Conservation (phyloP, 805 yeast genomes). For the Suhomyces sp. region DNA sequence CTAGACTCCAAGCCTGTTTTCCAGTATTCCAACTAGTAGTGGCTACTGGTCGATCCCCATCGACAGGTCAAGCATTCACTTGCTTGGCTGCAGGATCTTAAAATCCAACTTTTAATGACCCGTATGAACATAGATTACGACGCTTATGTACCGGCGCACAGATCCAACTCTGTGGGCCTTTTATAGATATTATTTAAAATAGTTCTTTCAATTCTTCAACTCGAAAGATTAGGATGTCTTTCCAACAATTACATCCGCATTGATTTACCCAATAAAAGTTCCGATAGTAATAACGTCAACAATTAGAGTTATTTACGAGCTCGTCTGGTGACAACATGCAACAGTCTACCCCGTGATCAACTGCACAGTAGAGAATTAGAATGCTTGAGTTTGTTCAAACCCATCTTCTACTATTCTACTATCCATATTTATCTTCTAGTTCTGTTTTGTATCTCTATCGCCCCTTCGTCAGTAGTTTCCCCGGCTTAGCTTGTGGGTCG, state of each 20-base stretch:
- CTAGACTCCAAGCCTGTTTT: constrained; percentile 21
- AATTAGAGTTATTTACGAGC: too few species aligned
- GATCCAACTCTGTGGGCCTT: constrained; percentile 8
- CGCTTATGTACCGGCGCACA: constrained; percentile 11
- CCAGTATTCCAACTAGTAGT: constrained; percentile 27
- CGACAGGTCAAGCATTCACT: background rate
- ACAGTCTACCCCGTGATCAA: too few species aligned
- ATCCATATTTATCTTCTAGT: too few species aligned
- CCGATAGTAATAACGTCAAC: too few species aligned
- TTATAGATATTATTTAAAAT: constrained; percentile 8
- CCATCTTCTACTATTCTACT: too few species aligned
- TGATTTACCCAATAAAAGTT: background rate
- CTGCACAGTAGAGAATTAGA: too few species aligned
- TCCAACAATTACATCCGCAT: constrained; percentile 13
- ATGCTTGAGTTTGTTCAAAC: too few species aligned
- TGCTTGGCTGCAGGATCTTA: constrained; percentile 11
- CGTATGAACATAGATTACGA: constrained; percentile 15
- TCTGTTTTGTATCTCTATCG: background rate
- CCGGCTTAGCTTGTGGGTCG: background rate
- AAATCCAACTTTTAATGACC: constrained; percentile 40
- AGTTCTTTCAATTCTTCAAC: constrained; percentile 13
- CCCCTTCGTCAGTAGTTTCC: background rate
- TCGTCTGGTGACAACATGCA: too few species aligned
- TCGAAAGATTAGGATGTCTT: constrained; percentile 11
- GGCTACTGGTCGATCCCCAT: background rate